Evolutionary conservation across 1,284 basidiomycete genomes (phyloP).

Genomic region (Xerocomus alliaceus): DNA sequence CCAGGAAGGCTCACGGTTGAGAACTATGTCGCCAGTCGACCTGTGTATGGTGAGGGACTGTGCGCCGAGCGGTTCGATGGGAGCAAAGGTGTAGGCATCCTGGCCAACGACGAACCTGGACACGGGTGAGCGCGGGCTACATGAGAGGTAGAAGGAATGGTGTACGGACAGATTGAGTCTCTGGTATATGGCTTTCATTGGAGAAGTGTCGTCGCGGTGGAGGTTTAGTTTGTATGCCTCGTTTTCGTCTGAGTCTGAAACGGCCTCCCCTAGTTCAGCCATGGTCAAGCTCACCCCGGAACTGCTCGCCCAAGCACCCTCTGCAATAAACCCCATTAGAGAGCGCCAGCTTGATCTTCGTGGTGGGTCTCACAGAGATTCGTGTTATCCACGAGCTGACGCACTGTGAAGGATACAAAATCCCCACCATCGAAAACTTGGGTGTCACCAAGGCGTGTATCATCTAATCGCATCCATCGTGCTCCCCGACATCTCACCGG

Average conservation of each 20-base stretch:
- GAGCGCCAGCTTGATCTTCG: conserved; percentile 94
- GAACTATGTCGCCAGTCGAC: conserved; percentile 71
- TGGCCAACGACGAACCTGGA: conserved; percentile 69
- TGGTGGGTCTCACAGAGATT: conserved; percentile 61
- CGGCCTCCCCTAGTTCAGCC: conserved; percentile 32
- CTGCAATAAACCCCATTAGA: conserved; percentile 87
- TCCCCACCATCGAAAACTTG: conserved; percentile 98
- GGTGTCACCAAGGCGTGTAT: conserved; percentile 87
- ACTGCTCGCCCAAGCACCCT: conserved; percentile 79
- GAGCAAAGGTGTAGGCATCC: conserved; percentile 79
- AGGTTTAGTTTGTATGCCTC: conserved; percentile 24
- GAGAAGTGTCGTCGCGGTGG: conserved; percentile 21
- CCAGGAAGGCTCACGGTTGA: conserved; percentile 60
- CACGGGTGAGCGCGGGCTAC: conserved; percentile 5
- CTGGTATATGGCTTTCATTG: conserved; percentile 74
- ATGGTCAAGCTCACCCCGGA: conserved; percentile 93
- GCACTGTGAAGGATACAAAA: conserved; percentile 82
- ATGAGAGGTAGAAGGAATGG: background rate
- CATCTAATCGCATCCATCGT: conserved; percentile 27
- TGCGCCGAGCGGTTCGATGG: conserved; percentile 64
- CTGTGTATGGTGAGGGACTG: conserved; percentile 75
- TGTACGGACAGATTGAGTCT: conserved; percentile 67
- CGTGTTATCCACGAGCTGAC: conserved; percentile 35
- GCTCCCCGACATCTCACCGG: conserved; percentile 16
- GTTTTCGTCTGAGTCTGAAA: conserved; percentile 59